phyloP scores from a whole-genome alignment of 176 grass and related monocot species.

The Carex parvula region DNA sequence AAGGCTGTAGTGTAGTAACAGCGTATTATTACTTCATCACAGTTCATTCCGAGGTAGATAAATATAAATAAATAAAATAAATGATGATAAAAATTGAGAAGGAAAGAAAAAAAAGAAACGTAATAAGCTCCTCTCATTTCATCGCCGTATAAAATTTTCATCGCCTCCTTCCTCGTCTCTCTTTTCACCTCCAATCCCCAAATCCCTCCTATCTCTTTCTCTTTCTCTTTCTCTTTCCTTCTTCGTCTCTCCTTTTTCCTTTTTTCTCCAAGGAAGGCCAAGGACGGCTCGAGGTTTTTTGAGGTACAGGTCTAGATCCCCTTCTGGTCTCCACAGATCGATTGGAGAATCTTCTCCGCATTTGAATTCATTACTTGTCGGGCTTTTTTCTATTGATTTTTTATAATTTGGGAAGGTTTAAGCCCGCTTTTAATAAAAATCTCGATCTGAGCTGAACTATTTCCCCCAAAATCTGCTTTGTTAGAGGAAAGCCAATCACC shows the following conservation, averaged over 20 bases:
- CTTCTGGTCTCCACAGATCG: conserved; percentile 4
- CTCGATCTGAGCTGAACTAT: not conserved
- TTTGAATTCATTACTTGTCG: conserved; percentile 1
- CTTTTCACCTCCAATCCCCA: not conserved
- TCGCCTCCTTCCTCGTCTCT: not conserved
- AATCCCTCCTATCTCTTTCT: not conserved
- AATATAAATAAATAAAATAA: not conserved
- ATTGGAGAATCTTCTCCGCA: not conserved
- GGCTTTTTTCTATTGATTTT: not conserved
- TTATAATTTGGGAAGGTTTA: conserved; percentile 13
- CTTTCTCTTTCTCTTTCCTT: not conserved
- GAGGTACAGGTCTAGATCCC: not conserved
- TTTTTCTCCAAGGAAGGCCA: not conserved
- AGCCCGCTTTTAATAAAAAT: not conserved
- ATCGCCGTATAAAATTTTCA: not conserved
- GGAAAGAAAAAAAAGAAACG: not conserved
- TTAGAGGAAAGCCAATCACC: not conserved
- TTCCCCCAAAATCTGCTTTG: conserved; percentile 2
- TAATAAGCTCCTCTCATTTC: not conserved
- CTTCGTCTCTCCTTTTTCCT: not conserved
- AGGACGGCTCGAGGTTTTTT: not conserved
- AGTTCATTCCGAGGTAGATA: not conserved
- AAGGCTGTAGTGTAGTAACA: not conserved
- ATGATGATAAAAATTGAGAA: not conserved
- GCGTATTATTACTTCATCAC: not conserved